phyloP scores from a whole-genome alignment of 2,329 filamentous ascomycete genomes.

The Daldinia sp. region DNA sequence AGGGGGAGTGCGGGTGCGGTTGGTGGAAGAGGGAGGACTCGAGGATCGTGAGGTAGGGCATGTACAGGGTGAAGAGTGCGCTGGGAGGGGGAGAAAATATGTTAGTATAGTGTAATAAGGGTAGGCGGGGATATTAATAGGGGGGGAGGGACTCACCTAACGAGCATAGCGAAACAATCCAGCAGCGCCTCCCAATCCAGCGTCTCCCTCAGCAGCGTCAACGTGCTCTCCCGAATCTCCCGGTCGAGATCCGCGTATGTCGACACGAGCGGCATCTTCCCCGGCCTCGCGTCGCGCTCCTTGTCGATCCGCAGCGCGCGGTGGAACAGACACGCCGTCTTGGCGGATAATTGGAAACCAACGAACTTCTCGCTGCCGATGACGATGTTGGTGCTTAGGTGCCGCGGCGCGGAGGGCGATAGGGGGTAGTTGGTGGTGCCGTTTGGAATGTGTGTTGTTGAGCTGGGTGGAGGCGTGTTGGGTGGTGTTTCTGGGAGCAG shows the following conservation, averaged over 20 bases:
- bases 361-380: slow-evolving; percentile 38
- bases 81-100: slow-evolving; percentile 30
- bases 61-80: slow-evolving; percentile 46
- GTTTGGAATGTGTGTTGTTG: neutral
- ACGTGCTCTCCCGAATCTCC: slow-evolving; percentile 44
- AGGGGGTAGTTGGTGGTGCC: slow-evolving; percentile 1
- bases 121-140: neutral
- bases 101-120: too few species aligned
- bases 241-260: slow-evolving; percentile 42
- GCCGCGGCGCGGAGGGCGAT: slow-evolving; percentile 9
- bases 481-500: slow-evolving; percentile 44
- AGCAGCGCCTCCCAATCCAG: slow-evolving; percentile 46
- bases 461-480: slow-evolving; percentile 22
- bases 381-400: slow-evolving; percentile 37
- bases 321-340: slow-evolving; percentile 45
- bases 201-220: slow-evolving; percentile 40
- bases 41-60: slow-evolving; percentile 45
- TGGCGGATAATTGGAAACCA: slow-evolving; percentile 46
- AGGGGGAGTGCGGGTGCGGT: neutral
- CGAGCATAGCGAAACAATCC: slow-evolving; percentile 48
- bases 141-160: slow-evolving; percentile 38
- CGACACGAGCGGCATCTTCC: slow-evolving; percentile 41
- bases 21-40: too few species aligned
- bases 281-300: slow-evolving; percentile 37
- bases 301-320: slow-evolving; percentile 44